A percentile compares a stretch with the other conserved stretches of the same genome.
phyloP scores from a whole-genome alignment of 177 flowering plant species.

The Vitis hybrid region DNA sequence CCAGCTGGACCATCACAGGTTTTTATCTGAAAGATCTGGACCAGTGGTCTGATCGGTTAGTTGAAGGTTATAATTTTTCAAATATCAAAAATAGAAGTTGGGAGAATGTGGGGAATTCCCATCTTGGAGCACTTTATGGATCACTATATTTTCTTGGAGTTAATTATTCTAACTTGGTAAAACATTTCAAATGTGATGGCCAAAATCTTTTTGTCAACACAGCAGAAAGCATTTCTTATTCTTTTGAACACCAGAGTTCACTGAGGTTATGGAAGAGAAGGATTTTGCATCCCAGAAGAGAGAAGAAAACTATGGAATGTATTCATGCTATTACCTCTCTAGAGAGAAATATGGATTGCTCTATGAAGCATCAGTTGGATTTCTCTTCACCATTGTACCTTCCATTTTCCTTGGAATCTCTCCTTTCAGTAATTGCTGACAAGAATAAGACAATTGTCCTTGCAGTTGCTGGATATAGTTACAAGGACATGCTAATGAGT shows the following conservation, averaged over 20 bases:
- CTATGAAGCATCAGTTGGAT: conserved; percentile 27
- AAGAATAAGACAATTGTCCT: conserved; percentile 70
- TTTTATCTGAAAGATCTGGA: conserved; percentile 35
- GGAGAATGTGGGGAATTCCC: conserved; percentile 63
- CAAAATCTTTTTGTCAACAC: conserved; percentile 43
- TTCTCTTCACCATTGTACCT: conserved; percentile 27
- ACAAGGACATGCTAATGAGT: conserved; percentile 95
- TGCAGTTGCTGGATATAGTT: conserved; percentile 83
- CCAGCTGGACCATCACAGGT: conserved; percentile 64
- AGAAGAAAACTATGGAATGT: conserved; percentile 43
- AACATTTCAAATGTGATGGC: conserved; percentile 51
- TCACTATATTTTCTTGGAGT: conserved; percentile 52
- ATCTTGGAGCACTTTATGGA: conserved; percentile 67
- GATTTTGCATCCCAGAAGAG: conserved; percentile 26
- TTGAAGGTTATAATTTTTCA: conserved; percentile 9
- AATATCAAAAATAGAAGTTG: conserved; percentile 44
- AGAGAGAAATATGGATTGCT: conserved; percentile 29
- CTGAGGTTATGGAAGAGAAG: conserved; percentile 35
- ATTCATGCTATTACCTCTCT: conserved; percentile 27
- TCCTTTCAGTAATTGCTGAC: conserved; percentile 59
- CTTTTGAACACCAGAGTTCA: conserved; percentile 21
- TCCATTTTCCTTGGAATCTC: conserved; percentile 65
- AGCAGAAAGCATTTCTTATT: conserved; percentile 27
- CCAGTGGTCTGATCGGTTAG: conserved; percentile 13
- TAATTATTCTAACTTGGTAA: conserved; percentile 47